Evolutionary conservation across 2,329 filamentous ascomycete genomes (phyloP).

Genomic region (Exophiala calicioides): DNA sequence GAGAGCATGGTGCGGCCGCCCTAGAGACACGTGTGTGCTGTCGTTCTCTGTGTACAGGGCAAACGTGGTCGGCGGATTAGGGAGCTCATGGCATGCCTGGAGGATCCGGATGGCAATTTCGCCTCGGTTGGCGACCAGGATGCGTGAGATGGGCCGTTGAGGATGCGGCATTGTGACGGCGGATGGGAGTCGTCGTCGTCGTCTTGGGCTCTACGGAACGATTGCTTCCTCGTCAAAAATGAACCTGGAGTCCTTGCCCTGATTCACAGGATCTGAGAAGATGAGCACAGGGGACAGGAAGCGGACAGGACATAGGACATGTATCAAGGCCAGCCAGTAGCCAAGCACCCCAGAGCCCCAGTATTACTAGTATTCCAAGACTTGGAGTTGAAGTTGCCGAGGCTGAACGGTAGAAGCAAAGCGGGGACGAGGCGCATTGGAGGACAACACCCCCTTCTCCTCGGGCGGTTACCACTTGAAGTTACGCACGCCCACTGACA

Average conservation of each 20-base stretch:
- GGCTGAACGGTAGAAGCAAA: background rate
- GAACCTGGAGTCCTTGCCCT: background rate
- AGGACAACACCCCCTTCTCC: background rate
- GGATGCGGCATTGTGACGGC: conserved; percentile 23
- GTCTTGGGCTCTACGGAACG: too few species aligned
- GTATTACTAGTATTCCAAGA: too few species aligned
- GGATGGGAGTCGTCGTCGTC: too few species aligned
- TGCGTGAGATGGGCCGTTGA: conserved; percentile 47
- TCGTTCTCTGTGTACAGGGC: conserved; percentile 59
- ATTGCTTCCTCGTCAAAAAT: too few species aligned
- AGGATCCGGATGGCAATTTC: conserved; percentile 65
- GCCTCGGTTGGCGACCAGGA: conserved; percentile 54
- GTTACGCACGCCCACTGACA: too few species aligned
- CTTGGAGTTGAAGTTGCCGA: background rate
- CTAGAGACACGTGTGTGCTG: conserved; percentile 54
- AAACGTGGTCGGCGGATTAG: conserved; percentile 52
- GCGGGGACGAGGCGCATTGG: too few species aligned
- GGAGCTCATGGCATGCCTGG: conserved; percentile 60
- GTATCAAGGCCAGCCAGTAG: too few species aligned
- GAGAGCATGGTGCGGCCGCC: conserved; percentile 50
- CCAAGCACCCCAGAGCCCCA: too few species aligned
- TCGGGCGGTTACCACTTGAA: too few species aligned
- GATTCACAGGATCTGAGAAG: background rate
- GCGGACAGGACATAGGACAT: too few species aligned
- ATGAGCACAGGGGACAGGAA: too few species aligned